These are phyloP conservation scores for Glarea lozoyensis DNA, from an alignment of 495 filamentous ascomycete genomes.

Conservation along the genomic window DNA sequence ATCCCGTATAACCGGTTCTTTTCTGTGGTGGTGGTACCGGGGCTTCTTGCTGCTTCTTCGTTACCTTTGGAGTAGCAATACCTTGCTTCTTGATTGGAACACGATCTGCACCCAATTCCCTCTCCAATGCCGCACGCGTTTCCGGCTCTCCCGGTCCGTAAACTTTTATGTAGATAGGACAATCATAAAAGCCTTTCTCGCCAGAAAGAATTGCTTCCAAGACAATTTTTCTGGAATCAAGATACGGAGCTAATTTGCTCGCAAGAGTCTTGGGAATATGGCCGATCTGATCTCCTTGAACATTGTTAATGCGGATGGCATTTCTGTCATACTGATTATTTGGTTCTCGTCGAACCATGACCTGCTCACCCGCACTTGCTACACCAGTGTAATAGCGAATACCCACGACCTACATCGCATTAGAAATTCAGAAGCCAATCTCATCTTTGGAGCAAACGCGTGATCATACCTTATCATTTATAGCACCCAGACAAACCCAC, in stretches of 20 bases:
- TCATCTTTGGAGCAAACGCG: too few species aligned
- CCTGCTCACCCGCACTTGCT: constrained; percentile 63
- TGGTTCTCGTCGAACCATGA: constrained; percentile 60
- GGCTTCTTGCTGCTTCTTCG: not conserved
- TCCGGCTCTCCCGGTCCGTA: constrained; percentile 54
- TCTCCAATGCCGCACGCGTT: constrained; percentile 42
- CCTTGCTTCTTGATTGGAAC: constrained; percentile 33
- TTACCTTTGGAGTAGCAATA: constrained; percentile 29
- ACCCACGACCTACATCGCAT: too few species aligned
- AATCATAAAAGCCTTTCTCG: constrained; percentile 53
- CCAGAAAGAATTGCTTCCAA: constrained; percentile 63
- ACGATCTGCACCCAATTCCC: constrained; percentile 52
- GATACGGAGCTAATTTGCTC: constrained; percentile 61
- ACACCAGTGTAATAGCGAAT: constrained; percentile 67
- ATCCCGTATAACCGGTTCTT: constrained; percentile 24
- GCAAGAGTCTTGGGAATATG: constrained; percentile 63
- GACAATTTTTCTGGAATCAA: constrained; percentile 41
- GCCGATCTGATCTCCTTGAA: constrained; percentile 70
- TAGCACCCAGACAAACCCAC: constrained; percentile 13
- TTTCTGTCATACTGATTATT: constrained; percentile 65
- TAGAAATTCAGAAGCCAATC: too few species aligned
- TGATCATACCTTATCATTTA: constrained; percentile 52
- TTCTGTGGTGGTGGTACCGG: constrained; percentile 7
- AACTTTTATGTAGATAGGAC: constrained; percentile 57
- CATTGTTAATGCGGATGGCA: constrained; percentile 74